Percentiles rank a stretch among this genome's conserved stretches.
These are phyloP conservation scores for Karstenula rhodostoma DNA, from an alignment of 2,329 filamentous ascomycete genomes.

Conservation along the genomic window DNA sequence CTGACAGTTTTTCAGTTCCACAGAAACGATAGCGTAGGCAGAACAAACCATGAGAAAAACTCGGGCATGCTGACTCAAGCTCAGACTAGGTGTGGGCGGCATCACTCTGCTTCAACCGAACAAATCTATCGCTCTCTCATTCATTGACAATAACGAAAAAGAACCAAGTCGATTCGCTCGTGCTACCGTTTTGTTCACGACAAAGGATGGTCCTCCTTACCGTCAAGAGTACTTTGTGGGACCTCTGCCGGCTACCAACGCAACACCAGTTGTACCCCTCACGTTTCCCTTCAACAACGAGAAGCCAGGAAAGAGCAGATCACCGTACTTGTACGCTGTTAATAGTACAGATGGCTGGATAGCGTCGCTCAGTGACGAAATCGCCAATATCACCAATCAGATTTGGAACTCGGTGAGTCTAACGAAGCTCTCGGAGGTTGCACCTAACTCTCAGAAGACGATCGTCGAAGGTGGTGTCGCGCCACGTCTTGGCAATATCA, in stretches of 20 bases:
- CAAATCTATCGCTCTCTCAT: conserved; percentile 31
- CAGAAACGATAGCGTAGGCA: conserved; percentile 6
- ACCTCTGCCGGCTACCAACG: conserved; percentile 56
- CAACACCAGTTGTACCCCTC: conserved; percentile 40
- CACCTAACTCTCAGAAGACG: conserved; percentile 17
- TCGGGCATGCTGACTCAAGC: background rate
- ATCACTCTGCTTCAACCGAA: conserved; percentile 27
- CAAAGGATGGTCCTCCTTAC: conserved; percentile 44
- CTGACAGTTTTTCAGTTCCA: conserved; percentile 8
- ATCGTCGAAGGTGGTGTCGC: conserved; percentile 26
- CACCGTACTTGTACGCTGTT: conserved; percentile 15
- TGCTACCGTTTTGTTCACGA: conserved; percentile 27
- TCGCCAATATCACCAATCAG: conserved; percentile 30
- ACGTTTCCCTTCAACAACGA: conserved; percentile 32
- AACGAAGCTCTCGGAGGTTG: background rate
- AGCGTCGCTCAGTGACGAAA: conserved; percentile 20
- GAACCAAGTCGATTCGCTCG: conserved; percentile 31
- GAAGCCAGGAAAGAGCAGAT: conserved; percentile 23
- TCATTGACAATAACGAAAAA: conserved; percentile 19
- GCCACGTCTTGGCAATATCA: conserved; percentile 38
- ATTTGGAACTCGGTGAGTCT: conserved; percentile 34
- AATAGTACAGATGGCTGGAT: conserved; percentile 14
- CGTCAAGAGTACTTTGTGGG: conserved; percentile 59
- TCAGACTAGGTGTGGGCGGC: conserved; percentile 10
- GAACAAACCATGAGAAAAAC: too few species aligned